Base-by-base conservation (phyloP, 257 asterid species). In the Nyctanthes arbortristis region DNA sequence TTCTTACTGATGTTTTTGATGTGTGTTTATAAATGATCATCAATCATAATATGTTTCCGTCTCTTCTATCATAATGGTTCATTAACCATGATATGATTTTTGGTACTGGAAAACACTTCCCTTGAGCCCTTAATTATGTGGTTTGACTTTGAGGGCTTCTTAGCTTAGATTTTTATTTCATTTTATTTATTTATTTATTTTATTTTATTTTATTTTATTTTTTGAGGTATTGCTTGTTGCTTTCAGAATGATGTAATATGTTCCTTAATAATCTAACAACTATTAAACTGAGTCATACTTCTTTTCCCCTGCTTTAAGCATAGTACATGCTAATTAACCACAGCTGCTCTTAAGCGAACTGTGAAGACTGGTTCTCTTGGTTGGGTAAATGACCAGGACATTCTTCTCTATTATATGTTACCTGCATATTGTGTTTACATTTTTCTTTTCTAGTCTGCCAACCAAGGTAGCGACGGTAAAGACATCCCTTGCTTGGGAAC, bases 21-120 rank as follows among this genome's bases (percentile, higher is more conserved):
- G 62, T 25, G n/a, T n/a, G n/a, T 24, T 65, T 69, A 32, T 30
- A 61, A 58, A 16, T 30, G 30, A 39, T 56, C 59, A 63, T 31
- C 9, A 61, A 28, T 56, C 22, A 20, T 58, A 43, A n/a, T n/a
- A n/a, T 35, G 5, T 20, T 47, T 13, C 14, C 57, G 36, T 22
- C 63, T 45, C 37, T 5, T 66, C 59, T 34, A 37, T n/a, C 16
- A 32, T 32, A 33, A 32, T 18, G 29, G 32, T 34, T 10, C 14
- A 34, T 52, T 14, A 22, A 52, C 30, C 31, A n/a, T n/a, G n/a
- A n/a, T n/a, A n/a, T n/a, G n/a, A n/a, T n/a, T n/a, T n/a, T n/a
- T n/a, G n/a, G n/a, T n/a, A n/a, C n/a, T n/a, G n/a, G 58, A 13
- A 49, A 49, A 28, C 28, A 7, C 12, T 35, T 60, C 29, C 62